phyloP scores from a whole-genome alignment of 352 stramenopile genomes.

The Globisporangium viniferum region DNA sequence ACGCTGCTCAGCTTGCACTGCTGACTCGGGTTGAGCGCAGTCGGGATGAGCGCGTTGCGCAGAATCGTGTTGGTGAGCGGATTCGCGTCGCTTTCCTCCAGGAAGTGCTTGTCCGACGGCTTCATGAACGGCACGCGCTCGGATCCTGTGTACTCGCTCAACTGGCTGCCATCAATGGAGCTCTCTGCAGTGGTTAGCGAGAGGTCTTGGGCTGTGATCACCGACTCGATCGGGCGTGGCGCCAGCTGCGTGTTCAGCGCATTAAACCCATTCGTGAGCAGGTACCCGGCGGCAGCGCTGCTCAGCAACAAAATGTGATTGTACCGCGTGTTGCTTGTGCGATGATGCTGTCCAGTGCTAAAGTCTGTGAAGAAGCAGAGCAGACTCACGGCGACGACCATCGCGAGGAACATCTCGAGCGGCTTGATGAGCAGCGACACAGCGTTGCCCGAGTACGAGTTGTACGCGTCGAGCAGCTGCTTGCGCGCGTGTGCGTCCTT shows the following conservation, averaged over 20 bases:
- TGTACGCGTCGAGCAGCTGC: slow-evolving; percentile 8
- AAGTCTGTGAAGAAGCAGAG: slow-evolving; percentile 11
- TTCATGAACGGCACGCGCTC: not conserved
- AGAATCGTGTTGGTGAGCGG: slow-evolving; percentile 6
- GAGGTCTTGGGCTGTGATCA: not conserved
- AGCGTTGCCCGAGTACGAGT: slow-evolving; percentile 10
- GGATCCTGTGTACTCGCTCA: not conserved
- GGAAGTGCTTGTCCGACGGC: not conserved
- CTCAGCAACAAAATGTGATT: not conserved
- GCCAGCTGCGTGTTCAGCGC: slow-evolving; percentile 7
- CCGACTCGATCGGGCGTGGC: not conserved
- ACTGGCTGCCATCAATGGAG: not conserved
- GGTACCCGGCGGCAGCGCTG: not conserved
- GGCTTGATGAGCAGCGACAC: slow-evolving; percentile 5
- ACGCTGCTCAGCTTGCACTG: not conserved
- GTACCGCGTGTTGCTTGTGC: slow-evolving; percentile 20
- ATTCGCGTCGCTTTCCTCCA: not conserved
- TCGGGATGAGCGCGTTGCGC: slow-evolving; percentile 1
- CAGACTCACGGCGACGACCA: slow-evolving; percentile 2
- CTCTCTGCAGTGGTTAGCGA: not conserved
- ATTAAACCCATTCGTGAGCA: slow-evolving; percentile 9
- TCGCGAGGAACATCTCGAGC: slow-evolving; percentile 7
- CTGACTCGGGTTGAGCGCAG: not conserved
- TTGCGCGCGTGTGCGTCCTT: slow-evolving; percentile 7
- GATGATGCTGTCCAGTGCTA: not conserved